Base-by-base conservation (phyloP, 495 filamentous ascomycete genomes). In the Xylaria longipes region DNA sequence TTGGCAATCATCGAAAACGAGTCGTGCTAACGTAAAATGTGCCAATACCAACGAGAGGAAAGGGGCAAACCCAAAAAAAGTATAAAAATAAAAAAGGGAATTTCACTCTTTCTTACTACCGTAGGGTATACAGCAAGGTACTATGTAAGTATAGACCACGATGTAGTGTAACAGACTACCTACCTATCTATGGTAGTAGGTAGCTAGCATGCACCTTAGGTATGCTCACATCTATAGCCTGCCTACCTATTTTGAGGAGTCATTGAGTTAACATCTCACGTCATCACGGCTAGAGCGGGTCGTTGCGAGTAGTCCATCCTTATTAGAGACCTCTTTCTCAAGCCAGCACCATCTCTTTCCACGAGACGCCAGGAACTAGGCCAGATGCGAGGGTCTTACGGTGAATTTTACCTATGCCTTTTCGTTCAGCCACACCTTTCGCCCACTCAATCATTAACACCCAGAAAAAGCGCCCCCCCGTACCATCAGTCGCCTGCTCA, bases 261-360 rank as follows among this genome's bases (percentile, higher is more conserved):
- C 7, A 50, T 37, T 11, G 31, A 60, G 31, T n/a, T 17, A 37
- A 37, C 31, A 66, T 66, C 63, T 66, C 63, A 66, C 63, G 63
- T 66, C 27, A 66, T 66, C 43, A n/a, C 31, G 15, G 17, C 8
- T 27, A 2, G 20, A 52, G 31, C 25, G 37, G 9, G 37, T 37
- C 54, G 33, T 31, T 69, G 52, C 50, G 66, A 43, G 60, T 43
- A 41, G 6, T 27, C n/a, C 20, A 41, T 43, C 37, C 58, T 27
- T 27, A 20, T 41, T 20, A 20, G 15, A 11, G 7, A 5, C 20
- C 1, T 15, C 9, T 14, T 58, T 27, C 46, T 67, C 52, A 71
- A 39, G 46, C 69, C 12, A 71, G 50, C 61, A 39, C 12, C 11
- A 71, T 65, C 61, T 71, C 69, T n/a, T 71, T 71, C 69, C 69